Conservation (phyloP, 768 basidiomycete genomes). For the Suillus hirtellus region DNA sequence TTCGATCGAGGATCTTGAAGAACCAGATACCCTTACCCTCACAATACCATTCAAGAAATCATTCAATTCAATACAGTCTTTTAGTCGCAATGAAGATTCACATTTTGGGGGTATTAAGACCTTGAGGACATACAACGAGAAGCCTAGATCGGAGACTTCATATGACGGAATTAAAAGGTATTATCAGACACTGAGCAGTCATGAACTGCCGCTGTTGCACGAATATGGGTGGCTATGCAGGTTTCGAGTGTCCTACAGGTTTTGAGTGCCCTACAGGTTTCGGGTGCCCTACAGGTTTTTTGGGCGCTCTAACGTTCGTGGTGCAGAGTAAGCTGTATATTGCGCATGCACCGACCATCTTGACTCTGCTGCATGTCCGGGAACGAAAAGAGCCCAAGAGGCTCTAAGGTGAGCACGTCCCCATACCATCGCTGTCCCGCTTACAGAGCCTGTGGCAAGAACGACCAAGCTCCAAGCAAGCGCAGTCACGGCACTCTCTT, state of each 20-base stretch:
- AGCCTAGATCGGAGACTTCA: not conserved
- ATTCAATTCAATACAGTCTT: not conserved
- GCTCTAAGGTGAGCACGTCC: conserved; percentile 63
- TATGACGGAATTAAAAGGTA: not conserved
- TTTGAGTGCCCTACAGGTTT: not conserved
- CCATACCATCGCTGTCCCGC: conserved; percentile 62
- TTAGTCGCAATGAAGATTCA: not conserved
- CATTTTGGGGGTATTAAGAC: not conserved
- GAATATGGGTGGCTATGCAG: not conserved
- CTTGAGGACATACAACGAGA: not conserved
- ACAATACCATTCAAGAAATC: not conserved
- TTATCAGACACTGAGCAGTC: not conserved
- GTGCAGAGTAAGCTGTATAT: not conserved
- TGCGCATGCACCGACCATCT: not conserved
- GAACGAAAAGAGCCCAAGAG: conserved; percentile 53
- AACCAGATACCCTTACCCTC: conserved; percentile 5
- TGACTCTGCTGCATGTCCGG: conserved; percentile 26
- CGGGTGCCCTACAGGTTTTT: not conserved
- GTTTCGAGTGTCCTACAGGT: not conserved
- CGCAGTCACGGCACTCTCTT: conserved; percentile 63
- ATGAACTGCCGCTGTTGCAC: not conserved
- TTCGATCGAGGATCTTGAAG: conserved; percentile 7
- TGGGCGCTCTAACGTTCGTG: not conserved
- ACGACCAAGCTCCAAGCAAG: conserved; percentile 59
- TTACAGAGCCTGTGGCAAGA: conserved; percentile 64